A percentile compares a stretch with the other conserved stretches of the same genome.
Conservation (phyloP, 352 stramenopile species). For the Phytopythium montanum region DNA sequence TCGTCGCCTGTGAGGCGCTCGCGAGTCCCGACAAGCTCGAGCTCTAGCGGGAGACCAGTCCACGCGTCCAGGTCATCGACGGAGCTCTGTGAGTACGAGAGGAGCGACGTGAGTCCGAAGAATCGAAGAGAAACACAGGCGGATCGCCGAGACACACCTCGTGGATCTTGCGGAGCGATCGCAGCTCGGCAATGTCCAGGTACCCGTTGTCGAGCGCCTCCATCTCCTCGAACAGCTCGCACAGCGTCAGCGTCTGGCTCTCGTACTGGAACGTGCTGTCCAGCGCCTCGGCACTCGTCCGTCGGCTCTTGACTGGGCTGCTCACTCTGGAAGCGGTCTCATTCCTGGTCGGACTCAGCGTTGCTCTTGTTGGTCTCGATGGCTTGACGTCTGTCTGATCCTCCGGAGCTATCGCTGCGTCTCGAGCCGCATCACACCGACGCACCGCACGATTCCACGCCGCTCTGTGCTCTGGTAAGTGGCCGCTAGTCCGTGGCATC, state of each 20-base stretch:
- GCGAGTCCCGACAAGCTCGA: slow-evolving; percentile 10
- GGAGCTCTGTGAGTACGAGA: background rate
- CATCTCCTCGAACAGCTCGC: slow-evolving; percentile 70
- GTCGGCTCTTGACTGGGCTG: background rate
- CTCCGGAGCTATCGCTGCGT: background rate
- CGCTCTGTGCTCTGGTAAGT: slow-evolving; percentile 31
- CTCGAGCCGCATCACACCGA: slow-evolving; percentile 37
- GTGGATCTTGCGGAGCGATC: slow-evolving; percentile 42
- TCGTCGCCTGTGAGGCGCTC: slow-evolving; percentile 21
- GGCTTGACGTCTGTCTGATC: background rate
- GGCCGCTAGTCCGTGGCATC: slow-evolving; percentile 17
- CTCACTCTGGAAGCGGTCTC: background rate
- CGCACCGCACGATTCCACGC: slow-evolving; percentile 72
- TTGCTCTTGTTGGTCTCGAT: background rate
- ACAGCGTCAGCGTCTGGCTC: slow-evolving; percentile 34
- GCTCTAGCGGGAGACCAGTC: background rate
- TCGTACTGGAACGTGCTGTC: slow-evolving; percentile 26
- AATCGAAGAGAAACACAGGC: background rate
- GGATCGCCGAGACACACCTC: background rate
- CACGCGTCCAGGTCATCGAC: background rate
- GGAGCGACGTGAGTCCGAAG: background rate
- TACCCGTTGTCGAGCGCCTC: slow-evolving; percentile 53
- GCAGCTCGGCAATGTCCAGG: slow-evolving; percentile 67
- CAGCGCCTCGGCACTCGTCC: background rate
- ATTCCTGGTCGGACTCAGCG: background rate